A percentile compares a stretch with the other conserved stretches of the same genome.
These are phyloP conservation scores for Phytophthora cryptogea DNA, from an alignment of 352 stramenopile species.

Conservation along the genomic window DNA sequence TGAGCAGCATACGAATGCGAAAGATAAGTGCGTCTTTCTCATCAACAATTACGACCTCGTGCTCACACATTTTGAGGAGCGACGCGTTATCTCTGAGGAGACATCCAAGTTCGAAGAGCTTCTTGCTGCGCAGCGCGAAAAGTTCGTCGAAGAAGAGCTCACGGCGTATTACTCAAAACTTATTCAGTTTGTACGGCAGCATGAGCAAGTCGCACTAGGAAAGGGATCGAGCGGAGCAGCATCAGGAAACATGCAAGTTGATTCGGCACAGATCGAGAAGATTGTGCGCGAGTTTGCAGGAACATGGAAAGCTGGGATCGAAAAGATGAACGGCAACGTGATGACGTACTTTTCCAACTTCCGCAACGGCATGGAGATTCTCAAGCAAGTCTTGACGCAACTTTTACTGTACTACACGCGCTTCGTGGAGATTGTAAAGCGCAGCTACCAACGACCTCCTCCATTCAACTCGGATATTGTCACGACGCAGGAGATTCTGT, in stretches of 20 bases:
- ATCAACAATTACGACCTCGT: constrained; percentile 99
- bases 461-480: constrained; percentile 95
- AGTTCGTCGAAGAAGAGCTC: constrained; percentile 98
- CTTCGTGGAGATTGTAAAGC: constrained; percentile 97
- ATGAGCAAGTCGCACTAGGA: constrained; percentile 82
- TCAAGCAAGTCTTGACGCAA: constrained; percentile 98
- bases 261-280: constrained; percentile 91
- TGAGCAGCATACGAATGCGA: constrained; percentile 91
- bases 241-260: constrained; percentile 57
- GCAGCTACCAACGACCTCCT: constrained; percentile 81
- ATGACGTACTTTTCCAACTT: constrained; percentile 99
- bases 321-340: constrained; percentile 98
- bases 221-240: constrained; percentile 27
- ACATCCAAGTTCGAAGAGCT: constrained; percentile 94
- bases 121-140: constrained; percentile 92
- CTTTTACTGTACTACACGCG: constrained; percentile 98
- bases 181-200: constrained; percentile 97
- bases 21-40: constrained; percentile 97
- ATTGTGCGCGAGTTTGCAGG: constrained; percentile 96
- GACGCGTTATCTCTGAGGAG: constrained; percentile 93
- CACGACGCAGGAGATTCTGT: constrained; percentile 95
- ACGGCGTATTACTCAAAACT: constrained; percentile 94
- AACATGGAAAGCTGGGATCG: constrained; percentile 95
- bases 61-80: constrained; percentile 95
- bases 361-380: constrained; percentile 98